A percentile compares a stretch with the other conserved stretches of the same genome.
phyloP scores from a whole-genome alignment of 345 rosid genomes.

The Excoecaria cochinchinensis region DNA sequence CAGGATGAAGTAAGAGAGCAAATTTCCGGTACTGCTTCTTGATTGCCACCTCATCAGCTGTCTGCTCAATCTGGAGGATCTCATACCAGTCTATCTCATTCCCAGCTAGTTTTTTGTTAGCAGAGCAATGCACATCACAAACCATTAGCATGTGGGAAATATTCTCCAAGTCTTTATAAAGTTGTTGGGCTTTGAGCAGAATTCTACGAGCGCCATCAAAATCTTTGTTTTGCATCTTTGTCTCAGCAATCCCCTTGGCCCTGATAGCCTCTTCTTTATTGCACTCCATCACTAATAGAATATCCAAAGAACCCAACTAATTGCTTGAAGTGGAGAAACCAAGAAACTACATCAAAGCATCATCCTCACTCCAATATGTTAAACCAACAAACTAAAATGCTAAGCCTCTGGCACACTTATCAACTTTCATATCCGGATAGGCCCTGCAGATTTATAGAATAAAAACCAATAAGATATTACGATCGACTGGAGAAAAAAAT shows the following conservation, averaged over 20 bases:
- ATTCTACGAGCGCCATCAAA: conserved; percentile 64
- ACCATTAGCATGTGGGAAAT: conserved; percentile 66
- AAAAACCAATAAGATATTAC: neutral
- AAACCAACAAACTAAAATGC: neutral
- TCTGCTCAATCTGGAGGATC: conserved; percentile 63
- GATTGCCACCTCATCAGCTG: conserved; percentile 62
- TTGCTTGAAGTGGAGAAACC: conserved; percentile 6
- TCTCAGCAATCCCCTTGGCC: conserved; percentile 67
- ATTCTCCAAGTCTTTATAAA: conserved; percentile 58
- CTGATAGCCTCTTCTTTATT: conserved; percentile 92
- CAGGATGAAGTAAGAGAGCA: conserved; percentile 89
- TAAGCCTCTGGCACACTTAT: conserved; percentile 2
- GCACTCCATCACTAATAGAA: conserved; percentile 53
- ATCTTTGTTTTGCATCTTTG: conserved; percentile 54
- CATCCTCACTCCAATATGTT: neutral
- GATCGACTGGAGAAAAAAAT: neutral
- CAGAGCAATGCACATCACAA: conserved; percentile 84
- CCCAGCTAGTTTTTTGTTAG: conserved; percentile 52
- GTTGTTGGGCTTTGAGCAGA: conserved; percentile 64
- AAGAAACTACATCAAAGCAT: conserved; percentile 1
- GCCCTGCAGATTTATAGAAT: conserved; percentile 16
- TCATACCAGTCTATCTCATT: conserved; percentile 86
- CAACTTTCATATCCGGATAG: neutral
- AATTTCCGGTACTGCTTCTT: conserved; percentile 85
- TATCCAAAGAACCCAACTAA: neutral